phyloP scores from a whole-genome alignment of 2,329 filamentous ascomycete genomes.

The Colletotrichum tabaci region DNA sequence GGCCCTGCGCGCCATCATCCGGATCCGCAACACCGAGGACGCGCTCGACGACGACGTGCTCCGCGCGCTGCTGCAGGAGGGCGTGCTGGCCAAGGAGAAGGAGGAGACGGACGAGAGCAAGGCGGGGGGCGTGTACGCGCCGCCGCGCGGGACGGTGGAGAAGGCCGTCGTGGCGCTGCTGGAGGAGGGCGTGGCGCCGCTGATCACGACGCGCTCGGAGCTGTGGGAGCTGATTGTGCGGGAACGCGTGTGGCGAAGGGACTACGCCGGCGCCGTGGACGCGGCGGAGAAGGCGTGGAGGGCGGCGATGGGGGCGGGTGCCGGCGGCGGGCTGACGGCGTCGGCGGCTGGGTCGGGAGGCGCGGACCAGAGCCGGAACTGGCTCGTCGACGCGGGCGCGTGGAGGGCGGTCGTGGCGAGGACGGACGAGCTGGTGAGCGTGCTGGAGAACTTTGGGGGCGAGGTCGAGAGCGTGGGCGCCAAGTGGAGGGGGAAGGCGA shows the following conservation, averaged over 20 bases:
- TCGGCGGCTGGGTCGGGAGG: conserved; percentile 39
- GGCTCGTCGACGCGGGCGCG: conserved; percentile 71
- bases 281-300: conserved; percentile 94
- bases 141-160: conserved; percentile 71
- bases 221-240: conserved; percentile 84
- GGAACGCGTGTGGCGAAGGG: conserved; percentile 80
- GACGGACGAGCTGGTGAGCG: conserved; percentile 85
- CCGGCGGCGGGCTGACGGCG: conserved; percentile 31
- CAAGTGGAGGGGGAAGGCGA: conserved; percentile 90
- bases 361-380: conserved; percentile 51
- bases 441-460: conserved; percentile 84
- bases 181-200: conserved; percentile 81
- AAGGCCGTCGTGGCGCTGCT: conserved; percentile 79
- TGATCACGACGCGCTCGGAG: conserved; percentile 84
- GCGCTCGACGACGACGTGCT: conserved; percentile 84
- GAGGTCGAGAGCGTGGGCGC: conserved; percentile 78
- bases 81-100: conserved; percentile 64
- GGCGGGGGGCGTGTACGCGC: conserved; percentile 52
- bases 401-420: conserved; percentile 83
- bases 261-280: conserved; percentile 81
- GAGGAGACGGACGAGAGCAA: conserved; percentile 50
- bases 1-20: conserved; percentile 81
- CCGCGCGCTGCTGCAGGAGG: conserved; percentile 79
- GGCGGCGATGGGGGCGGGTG: conserved; percentile 62
- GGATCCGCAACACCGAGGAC: conserved; percentile 83